A percentile compares a stretch with the other conserved stretches of the same genome.
These are phyloP conservation scores for Beauveria bassiana DNA, from an alignment of 2,329 filamentous ascomycete species.

Conservation along the genomic window DNA sequence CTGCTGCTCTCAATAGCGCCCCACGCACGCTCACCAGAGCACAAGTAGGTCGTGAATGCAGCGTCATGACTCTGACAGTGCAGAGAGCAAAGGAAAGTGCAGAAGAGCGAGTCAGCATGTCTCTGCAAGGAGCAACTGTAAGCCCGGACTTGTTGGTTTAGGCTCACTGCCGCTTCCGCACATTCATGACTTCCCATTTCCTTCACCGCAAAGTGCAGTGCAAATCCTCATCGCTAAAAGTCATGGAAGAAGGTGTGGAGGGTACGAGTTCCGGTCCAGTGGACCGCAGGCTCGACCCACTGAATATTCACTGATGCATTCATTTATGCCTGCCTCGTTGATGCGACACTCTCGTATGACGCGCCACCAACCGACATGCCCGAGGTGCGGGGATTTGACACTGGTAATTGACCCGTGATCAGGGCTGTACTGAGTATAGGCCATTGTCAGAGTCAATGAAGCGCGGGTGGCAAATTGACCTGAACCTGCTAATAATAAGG, in stretches of 20 bases:
- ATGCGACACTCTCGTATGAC: background rate
- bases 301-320: background rate
- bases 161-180: background rate
- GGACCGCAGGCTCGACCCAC: background rate
- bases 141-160: background rate
- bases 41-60: background rate
- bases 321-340: too few relatives aligned
- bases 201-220: too few relatives aligned
- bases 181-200: too few relatives aligned
- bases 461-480: too few relatives aligned
- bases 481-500: too few relatives aligned
- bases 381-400: background rate
- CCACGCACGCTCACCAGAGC: background rate
- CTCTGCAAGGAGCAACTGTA: background rate
- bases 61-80: background rate
- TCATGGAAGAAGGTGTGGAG: background rate
- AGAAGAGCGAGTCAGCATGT: background rate
- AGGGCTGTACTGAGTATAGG: too few relatives aligned
- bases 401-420: background rate
- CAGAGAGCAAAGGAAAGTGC: background rate
- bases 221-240: background rate
- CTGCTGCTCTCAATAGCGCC: background rate
- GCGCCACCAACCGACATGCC: too few relatives aligned
- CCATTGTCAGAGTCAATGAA: background rate
- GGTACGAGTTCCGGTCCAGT: background rate